These are phyloP conservation scores for Sugiyamaella mastotermitis DNA, from an alignment of 805 yeast species.

Conservation along the genomic window DNA sequence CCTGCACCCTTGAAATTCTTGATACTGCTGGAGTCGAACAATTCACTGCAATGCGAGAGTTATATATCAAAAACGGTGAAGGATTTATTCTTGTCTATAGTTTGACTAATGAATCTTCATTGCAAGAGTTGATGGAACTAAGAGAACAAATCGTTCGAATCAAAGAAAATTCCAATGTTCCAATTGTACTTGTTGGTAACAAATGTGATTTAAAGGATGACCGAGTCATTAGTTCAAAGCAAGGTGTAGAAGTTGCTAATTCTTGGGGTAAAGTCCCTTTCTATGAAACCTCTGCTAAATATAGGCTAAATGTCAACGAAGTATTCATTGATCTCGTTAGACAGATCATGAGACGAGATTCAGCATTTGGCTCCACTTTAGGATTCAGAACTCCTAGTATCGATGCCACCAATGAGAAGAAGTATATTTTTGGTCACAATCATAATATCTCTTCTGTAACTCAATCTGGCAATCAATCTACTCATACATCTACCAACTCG, in stretches of 20 bases:
- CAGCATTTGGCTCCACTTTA: slow-evolving; percentile 18
- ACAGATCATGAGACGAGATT: slow-evolving; percentile 76
- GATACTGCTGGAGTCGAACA: slow-evolving; percentile 96
- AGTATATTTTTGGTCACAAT: slow-evolving; percentile 8
- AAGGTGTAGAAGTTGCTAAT: slow-evolving; percentile 77
- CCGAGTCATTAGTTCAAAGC: slow-evolving; percentile 70
- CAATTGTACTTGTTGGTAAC: slow-evolving; percentile 87
- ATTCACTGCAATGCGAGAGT: slow-evolving; percentile 90
- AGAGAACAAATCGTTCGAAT: slow-evolving; percentile 80
- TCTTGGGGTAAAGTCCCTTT: slow-evolving; percentile 88
- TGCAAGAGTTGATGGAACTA: slow-evolving; percentile 70
- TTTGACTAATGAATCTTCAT: slow-evolving; percentile 68
- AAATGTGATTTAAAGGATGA: slow-evolving; percentile 79
- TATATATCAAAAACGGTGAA: slow-evolving; percentile 64
- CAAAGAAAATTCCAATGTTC: slow-evolving; percentile 68
- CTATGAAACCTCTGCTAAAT: slow-evolving; percentile 90
- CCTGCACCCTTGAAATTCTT: slow-evolving; percentile 77
- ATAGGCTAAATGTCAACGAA: slow-evolving; percentile 82
- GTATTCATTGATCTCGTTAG: slow-evolving; percentile 84
- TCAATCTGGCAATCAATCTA: neutral
- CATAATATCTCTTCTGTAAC: slow-evolving; percentile 1
- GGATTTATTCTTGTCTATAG: slow-evolving; percentile 87
- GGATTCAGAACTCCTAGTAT: slow-evolving; percentile 3
- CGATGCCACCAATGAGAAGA: slow-evolving; percentile 3
- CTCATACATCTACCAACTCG: slow-evolving; percentile 3